Evolutionary conservation across 1,139 yeast species (phyloP).

Genomic region (Yamadazyma songkhlaensis): DNA sequence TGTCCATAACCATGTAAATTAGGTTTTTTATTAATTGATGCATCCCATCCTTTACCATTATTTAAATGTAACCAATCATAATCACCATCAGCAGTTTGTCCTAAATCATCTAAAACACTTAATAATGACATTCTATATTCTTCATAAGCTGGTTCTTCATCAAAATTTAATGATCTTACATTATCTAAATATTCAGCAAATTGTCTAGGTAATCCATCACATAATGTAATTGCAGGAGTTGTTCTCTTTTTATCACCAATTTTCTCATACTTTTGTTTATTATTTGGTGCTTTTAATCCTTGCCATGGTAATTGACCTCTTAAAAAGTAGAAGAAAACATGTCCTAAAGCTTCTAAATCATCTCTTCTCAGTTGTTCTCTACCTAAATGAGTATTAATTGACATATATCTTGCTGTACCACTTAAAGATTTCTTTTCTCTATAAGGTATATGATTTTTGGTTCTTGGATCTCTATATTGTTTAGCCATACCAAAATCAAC

Average conservation of each 20-base stretch:
- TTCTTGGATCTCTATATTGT: conserved; percentile 92
- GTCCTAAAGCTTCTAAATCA: conserved; percentile 93
- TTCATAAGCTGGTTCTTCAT: conserved; percentile 93
- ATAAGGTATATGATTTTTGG: conserved; percentile 94
- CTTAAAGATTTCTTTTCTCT: conserved; percentile 90
- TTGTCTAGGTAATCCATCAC: conserved; percentile 82
- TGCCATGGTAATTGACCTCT: conserved; percentile 98
- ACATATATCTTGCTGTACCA: conserved; percentile 98
- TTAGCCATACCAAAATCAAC: conserved; percentile 98
- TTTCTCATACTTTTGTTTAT: conserved; percentile 93
- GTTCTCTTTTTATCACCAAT: conserved; percentile 94
- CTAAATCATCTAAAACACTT: conserved; percentile 67
- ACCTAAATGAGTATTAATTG: conserved; percentile 95
- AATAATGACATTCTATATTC: conserved; percentile 75
- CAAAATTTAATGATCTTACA: conserved; percentile 82
- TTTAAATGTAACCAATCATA: conserved; percentile 95
- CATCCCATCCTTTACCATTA: conserved; percentile 92
- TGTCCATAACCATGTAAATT: conserved; percentile 89
- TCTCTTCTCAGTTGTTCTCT: conserved; percentile 95
- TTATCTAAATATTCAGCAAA: conserved; percentile 82
- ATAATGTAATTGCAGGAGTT: conserved; percentile 72
- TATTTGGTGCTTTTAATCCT: conserved; percentile 96
- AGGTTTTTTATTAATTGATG: conserved; percentile 76
- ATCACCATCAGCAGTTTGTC: conserved; percentile 77
- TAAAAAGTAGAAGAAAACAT: conserved; percentile 89